Evolutionary conservation across 2,329 filamentous ascomycete genomes (phyloP), one percentile per base, ranked within the genome.

Genomic region (Erysiphe neolycopersici): DNA sequence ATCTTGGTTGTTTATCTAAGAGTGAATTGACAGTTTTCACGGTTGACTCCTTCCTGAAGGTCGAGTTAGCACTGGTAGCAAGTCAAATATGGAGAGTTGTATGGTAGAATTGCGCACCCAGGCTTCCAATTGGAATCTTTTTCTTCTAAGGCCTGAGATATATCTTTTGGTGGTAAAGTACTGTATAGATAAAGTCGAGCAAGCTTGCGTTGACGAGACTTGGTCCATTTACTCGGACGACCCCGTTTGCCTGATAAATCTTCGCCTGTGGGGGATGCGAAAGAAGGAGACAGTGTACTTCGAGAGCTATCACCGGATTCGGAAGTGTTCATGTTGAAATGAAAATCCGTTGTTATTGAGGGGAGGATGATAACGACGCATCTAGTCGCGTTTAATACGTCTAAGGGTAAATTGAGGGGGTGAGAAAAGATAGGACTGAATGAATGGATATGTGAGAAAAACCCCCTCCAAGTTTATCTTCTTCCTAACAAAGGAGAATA

Each of bases 1-100:
- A 71, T 52, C 69, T 62, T 29, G 69, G 67, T 33, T 74, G 67
- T 47, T 73, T 69, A 48, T 71, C 69, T 30, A 73, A 62, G 47
- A 71, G 63, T 8, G 60, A 59, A 44, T 67, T 66, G 48, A 73
- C 63, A 18, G 66, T 69, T 57, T 73, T 73, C 51, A 69, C 68
- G 31, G 66, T 68, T 26, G 69, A 71, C 50, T 72, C 69, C 50
- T 65, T 35, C 14, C 43, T 46, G 40, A 9, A 36, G 35, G 19
- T 41, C 16, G 9, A 41, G 39, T 41, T 26, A 41, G 39, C 22
- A 9, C 9, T n/a, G 14, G 16, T 31, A 10, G 22, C 36, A 6
- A 42, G 17, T 37, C 18, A 16, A n/a, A 29, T 13, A 37, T 9
- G 6, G 18, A 13, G 12, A 33, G 19, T 9, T 31, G 1, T 30